Evolutionary conservation across 225 moss, liverwort and hornwort genomes (phyloP), one percentile per base, ranked within the genome.

Genomic region (Polytrichum commune): DNA sequence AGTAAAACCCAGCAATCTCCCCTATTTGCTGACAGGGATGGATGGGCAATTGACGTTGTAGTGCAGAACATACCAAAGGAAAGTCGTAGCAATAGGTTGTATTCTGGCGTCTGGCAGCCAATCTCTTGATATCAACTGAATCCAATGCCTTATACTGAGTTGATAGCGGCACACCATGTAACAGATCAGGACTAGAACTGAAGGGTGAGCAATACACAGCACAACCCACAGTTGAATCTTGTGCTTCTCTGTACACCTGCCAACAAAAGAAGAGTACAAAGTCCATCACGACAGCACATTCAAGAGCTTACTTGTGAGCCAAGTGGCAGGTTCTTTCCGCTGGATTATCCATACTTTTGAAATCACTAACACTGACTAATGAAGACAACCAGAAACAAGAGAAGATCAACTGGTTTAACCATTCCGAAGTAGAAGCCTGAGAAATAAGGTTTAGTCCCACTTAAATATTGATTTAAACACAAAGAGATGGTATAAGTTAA

Each of bases 31-130:
- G 10, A 33, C 35, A 35, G 9, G 8, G 9, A 35, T 35, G 35
- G 10, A 35, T 8, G 35, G 35, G 35, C 35, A 35, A 35, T 8
- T 35, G 9, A 35, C 9, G 10, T 35, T 35, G 9, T 35, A 35
- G 35, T 35, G 30, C 30, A 6, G 30, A 67, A 23, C 63, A 32
- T 89, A 93, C 92, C 69, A 92, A 82, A 70, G 93, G 96, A 73
- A 97, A 97, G 69, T 97, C 96, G 38, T 93, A 97, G 72, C 92
- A 90, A 74, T 93, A 97, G 27, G 92, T 92, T 4, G 96, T 97
- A 33, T 91, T 93, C 56, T 88, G 92, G 67, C 87, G 86, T 71
- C 93, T 83, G 6, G 96, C 96, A 69, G 70, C 61, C 5, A 97
- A 79, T 20, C 96, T 86, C 79, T 90, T 90, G 75, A 89, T 85